Base-by-base conservation (phyloP, 495 filamentous ascomycete species). In the Neurospora africana region DNA sequence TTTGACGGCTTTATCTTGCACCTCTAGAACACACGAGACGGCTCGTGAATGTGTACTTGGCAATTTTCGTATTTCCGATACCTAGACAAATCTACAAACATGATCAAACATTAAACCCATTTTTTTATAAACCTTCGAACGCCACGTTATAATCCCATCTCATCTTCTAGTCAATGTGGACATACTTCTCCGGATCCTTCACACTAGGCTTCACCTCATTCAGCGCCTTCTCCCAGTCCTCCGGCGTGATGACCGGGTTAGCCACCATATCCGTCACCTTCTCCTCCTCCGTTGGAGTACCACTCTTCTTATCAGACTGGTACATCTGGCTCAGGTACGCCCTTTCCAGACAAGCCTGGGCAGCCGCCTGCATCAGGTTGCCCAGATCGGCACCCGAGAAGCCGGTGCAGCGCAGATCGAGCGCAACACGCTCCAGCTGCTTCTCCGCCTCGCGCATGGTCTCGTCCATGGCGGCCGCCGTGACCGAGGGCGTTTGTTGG, bases 301-400 rank as follows among this genome's bases (percentile, higher is more conserved):
- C 71, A 23, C 75, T 74, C 43, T 73, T n/a, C 47, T 44, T 71
- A 23, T 53, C 21, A 53, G 44, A 53, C 68, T 71, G 75, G 65
- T 61, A 61, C 53, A 61, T 61, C 27, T 61, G 53, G 53, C 68
- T 81, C 81, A 71, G 71, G 71, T 74, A 82, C 73, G 75, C 84
- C 44, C 92, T 83, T 78, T 90, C 86, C 75, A 97, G 85, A 40
- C 93, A 92, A 37, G 88, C 88, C 77, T 92, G 88, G 23, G 89
- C 93, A 47, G 94, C 94, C 68, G 91, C 88, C 72, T 91, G 86
- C 69, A 94, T 83, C 70, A 97, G 77, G 76, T 90, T 93, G 15
- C 88, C 89, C 72, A 99, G 80, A 83, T 99, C 95, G 1, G 95
- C 95, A 75, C 95, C 95, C 72, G 91, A 94, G 80, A 93, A 98